Evolutionary conservation across 495 filamentous ascomycete species (phyloP), one percentile per base, ranked within the genome.

Genomic region (Penicillium crystallinum): DNA sequence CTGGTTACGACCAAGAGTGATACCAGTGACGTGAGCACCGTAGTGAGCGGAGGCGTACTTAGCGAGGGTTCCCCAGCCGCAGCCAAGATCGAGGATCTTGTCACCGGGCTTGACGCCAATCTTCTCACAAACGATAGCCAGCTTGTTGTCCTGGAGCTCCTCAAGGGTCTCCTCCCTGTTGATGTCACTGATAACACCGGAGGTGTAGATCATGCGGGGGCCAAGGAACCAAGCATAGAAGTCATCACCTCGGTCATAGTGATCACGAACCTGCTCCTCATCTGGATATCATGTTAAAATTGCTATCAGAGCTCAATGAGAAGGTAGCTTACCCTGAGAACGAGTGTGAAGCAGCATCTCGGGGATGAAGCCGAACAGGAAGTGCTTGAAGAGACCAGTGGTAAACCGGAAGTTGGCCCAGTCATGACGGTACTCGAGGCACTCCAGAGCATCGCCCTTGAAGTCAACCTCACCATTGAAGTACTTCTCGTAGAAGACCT

Each of bases 401-500:
- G 84, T 87, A 70, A 87, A 86, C 52, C 78, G 74, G 73, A 85
- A 86, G 65, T 77, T 90, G 47, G 86, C 86, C 90, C 89, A 95
- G 64, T 95, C 89, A 63, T 93, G 90, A 56, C 89, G 77, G 69
- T 87, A 88, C 73, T 95, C 90, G 63, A 93, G 55, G 36, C 87
- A 74, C 56, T 92, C 89, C 55, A 95, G 77, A 52, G 73, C 77
- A 63, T 95, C 89, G 46, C 87, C 88, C 62, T 91, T 93, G 76
- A 93, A 90, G 57, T 89, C 86, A 52, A 91, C 89, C 42, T 88
- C 80, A 46, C 87, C 86, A 59, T 88, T 84, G 64, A 93, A 91
- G 76, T 91, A 93, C 86, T 85, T 91, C 68, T 93, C 88, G 54
- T 89, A 81, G 75, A 95, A 95, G 38, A 87, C 90, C 72, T 89